Percentiles rank a stretch among this genome's conserved stretches.
phyloP scores from a whole-genome alignment of 495 filamentous ascomycete genomes.

The Hypoxylon lienhwacheense region DNA sequence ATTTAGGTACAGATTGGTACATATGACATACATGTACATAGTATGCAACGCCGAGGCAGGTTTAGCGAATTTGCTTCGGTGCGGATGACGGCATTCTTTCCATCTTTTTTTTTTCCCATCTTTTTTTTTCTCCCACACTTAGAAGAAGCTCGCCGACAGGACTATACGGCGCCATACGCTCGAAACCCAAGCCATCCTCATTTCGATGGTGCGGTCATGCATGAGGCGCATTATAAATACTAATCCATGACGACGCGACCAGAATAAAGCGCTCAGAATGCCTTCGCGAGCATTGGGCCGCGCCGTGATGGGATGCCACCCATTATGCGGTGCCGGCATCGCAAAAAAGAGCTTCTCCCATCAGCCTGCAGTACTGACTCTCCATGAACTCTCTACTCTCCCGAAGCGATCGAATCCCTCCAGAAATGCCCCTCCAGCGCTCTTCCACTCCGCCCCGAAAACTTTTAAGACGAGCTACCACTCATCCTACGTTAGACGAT shows the following conservation, averaged over 20 bases:
- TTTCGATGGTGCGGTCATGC: constrained; percentile 23
- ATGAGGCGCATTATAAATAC: constrained; percentile 4
- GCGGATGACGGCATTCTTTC: constrained; percentile 32
- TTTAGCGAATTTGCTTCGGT: constrained; percentile 14
- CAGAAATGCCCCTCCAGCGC: constrained; percentile 1
- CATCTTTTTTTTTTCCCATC: constrained; percentile 9
- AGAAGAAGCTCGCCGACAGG: constrained; percentile 5
- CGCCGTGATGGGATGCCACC: constrained; percentile 22
- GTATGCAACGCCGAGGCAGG: not conserved
- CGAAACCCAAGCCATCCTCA: constrained; percentile 25
- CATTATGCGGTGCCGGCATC: constrained; percentile 28
- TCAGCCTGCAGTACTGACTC: constrained; percentile 10
- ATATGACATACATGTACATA: constrained; percentile 6
- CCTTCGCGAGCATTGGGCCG: constrained; percentile 33
- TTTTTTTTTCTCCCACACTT: constrained; percentile 1
- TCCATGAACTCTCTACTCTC: constrained; percentile 7
- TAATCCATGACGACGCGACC: constrained; percentile 26
- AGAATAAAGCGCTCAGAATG: constrained; percentile 33
- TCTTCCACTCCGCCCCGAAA: constrained; percentile 5
- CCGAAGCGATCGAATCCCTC: constrained; percentile 8
- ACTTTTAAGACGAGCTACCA: constrained; percentile 2
- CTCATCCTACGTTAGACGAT: constrained; percentile 10
- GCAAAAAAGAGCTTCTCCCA: constrained; percentile 19
- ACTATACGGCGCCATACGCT: no score
- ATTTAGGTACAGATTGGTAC: not conserved